These are phyloP conservation scores for Cornus controversa DNA, from an alignment of 148 eudicot species.

Conservation along the genomic window DNA sequence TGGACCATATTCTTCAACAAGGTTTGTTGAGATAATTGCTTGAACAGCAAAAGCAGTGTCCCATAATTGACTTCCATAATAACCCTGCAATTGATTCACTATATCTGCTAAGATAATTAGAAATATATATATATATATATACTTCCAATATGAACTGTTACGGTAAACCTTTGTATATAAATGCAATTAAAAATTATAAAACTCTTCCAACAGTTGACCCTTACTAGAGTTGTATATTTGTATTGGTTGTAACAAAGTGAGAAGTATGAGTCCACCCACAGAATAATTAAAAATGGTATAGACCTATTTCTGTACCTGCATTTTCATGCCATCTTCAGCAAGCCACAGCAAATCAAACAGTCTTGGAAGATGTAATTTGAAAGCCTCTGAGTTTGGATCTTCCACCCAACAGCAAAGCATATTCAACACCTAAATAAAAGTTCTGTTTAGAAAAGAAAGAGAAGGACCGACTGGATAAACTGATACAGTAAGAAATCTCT, in stretches of 20 bases:
- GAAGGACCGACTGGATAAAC: not conserved
- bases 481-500: not conserved
- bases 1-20: slow-evolving; percentile 64
- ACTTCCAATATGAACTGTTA: not conserved
- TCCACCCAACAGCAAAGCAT: slow-evolving; percentile 99
- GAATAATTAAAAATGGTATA: slow-evolving; percentile 4
- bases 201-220: not conserved
- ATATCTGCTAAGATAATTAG: not conserved
- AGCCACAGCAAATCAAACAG: slow-evolving; percentile 85
- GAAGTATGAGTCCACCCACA: not conserved
- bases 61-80: slow-evolving; percentile 97
- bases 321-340: slow-evolving; percentile 99
- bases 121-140: not conserved
- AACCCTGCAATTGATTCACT: slow-evolving; percentile 57
- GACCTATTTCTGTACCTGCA: slow-evolving; percentile 62
- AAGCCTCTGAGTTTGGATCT: slow-evolving; percentile 97
- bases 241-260: not conserved
- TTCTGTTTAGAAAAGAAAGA: slow-evolving; percentile 5
- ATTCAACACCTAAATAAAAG: slow-evolving; percentile 53
- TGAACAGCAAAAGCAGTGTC: slow-evolving; percentile 89
- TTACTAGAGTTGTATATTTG: not conserved
- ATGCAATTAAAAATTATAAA: not conserved
- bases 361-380: slow-evolving; percentile 95
- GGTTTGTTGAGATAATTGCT: slow-evolving; percentile 77
- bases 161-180: not conserved